Evolutionary conservation across 768 basidiomycete genomes (phyloP).

Genomic region (Rhizopogon vulgaris): DNA sequence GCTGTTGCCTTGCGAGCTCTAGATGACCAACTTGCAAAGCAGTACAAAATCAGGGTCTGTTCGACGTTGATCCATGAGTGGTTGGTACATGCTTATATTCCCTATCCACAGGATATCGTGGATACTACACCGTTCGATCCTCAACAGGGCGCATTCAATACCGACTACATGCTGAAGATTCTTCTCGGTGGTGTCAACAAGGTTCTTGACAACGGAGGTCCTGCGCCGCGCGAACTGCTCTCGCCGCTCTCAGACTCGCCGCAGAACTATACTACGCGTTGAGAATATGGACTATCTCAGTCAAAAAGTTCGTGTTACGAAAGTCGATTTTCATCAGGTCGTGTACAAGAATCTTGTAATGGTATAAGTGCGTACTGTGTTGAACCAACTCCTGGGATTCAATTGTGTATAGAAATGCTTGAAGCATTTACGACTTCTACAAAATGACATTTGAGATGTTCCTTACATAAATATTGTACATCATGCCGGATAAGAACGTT

Average conservation of each 20-base stretch:
- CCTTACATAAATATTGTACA: too few relatives aligned
- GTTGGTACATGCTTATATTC: background rate
- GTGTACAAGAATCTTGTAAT: background rate
- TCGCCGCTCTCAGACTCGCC: slow-evolving; percentile 2
- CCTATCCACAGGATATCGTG: slow-evolving; percentile 30
- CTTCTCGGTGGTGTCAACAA: slow-evolving; percentile 4
- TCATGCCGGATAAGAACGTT: too few relatives aligned
- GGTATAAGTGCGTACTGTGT: background rate
- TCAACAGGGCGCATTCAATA: slow-evolving; percentile 3
- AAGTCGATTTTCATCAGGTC: background rate
- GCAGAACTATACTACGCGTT: too few relatives aligned
- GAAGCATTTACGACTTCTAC: too few relatives aligned
- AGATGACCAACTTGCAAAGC: slow-evolving; percentile 22
- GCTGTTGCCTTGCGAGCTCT: slow-evolving; percentile 27
- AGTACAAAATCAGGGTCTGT: slow-evolving; percentile 2
- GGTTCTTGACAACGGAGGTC: slow-evolving; percentile 4
- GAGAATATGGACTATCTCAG: background rate
- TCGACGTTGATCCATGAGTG: background rate
- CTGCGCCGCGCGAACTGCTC: slow-evolving; percentile 6
- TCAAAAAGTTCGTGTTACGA: background rate
- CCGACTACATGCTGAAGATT: slow-evolving; percentile 6
- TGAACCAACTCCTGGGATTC: too few relatives aligned
- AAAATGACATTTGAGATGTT: too few relatives aligned
- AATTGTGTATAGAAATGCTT: too few relatives aligned
- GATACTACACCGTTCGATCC: slow-evolving; percentile 28